Evolutionary conservation across 2,329 filamentous ascomycete genomes (phyloP).

Genomic region (Chrysosphaeria jannelii): DNA sequence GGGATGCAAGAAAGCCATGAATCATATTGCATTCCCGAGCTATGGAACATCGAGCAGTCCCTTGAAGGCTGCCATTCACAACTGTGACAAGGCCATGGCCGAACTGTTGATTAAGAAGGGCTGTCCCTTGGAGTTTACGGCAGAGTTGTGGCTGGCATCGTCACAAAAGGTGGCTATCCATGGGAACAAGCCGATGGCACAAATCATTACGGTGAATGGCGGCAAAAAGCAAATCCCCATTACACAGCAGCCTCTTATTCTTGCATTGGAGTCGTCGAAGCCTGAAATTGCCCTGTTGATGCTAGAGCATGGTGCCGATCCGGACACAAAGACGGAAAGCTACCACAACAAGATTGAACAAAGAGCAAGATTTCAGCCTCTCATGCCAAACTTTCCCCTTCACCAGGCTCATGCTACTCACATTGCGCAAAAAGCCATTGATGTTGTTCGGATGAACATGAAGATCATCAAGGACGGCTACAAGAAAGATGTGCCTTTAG

Average conservation of each 20-base stretch:
- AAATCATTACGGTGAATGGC: conserved; percentile 22
- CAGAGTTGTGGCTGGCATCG: background rate
- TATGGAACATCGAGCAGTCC: conserved; percentile 6
- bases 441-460: background rate
- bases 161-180: no score
- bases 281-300: conserved; percentile 23
- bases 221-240: no score
- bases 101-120: conserved; percentile 32
- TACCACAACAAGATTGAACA: conserved; percentile 7
- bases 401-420: no score
- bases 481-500: no score
- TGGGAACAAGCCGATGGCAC: conserved; percentile 32
- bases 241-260: conserved; percentile 43
- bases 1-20: conserved; percentile 30
- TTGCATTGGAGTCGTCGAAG: conserved; percentile 21
- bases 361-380: no score
- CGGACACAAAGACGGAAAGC: conserved; percentile 22
- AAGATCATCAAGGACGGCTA: no score
- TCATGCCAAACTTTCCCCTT: no score
- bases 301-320: conserved; percentile 31
- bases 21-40: conserved; percentile 23
- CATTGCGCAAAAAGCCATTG: no score
- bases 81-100: conserved; percentile 20
- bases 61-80: conserved; percentile 25
- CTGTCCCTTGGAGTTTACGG: conserved; percentile 11